These are phyloP conservation scores for Cyclotella atomus DNA, from an alignment of 108 stramenopile species.

Conservation along the genomic window DNA sequence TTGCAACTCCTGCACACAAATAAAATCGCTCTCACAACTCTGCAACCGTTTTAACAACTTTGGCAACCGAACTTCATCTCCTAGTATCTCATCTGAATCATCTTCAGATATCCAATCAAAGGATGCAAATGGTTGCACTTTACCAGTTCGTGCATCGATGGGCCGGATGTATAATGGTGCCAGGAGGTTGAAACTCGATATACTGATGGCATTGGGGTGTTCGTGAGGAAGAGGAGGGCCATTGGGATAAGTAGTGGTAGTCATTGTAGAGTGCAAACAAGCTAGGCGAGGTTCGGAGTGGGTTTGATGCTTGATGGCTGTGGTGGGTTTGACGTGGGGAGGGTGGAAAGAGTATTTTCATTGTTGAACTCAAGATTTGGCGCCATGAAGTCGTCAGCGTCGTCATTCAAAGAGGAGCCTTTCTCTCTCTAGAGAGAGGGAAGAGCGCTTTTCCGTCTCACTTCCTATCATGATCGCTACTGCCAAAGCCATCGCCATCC, in stretches of 20 bases:
- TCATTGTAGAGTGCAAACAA: too few relatives aligned
- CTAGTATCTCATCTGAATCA: constrained; percentile 23
- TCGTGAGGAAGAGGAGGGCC: constrained; percentile 25
- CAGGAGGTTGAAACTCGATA: constrained; percentile 60
- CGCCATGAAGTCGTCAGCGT: too few relatives aligned
- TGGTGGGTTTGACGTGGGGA: too few relatives aligned
- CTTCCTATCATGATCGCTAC: constrained; percentile 18
- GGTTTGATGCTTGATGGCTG: too few relatives aligned
- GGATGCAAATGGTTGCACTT: constrained; percentile 57
- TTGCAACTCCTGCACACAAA: constrained; percentile 66
- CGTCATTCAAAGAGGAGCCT: too few relatives aligned
- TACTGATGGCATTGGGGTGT: constrained; percentile 19
- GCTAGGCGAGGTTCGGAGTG: too few relatives aligned
- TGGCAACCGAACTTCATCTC: constrained; percentile 38
- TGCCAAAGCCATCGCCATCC: constrained; percentile 20
- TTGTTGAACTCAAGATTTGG: too few relatives aligned
- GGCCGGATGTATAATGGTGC: constrained; percentile 61
- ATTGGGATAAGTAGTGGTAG: constrained; percentile 9
- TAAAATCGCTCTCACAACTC: constrained; percentile 44
- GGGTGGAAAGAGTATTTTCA: too few relatives aligned
- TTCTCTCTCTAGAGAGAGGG: too few relatives aligned
- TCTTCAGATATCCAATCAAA: constrained; percentile 60
- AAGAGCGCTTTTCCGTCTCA: neutral
- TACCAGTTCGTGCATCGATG: constrained; percentile 51
- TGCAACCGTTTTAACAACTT: constrained; percentile 30